phyloP scores from a whole-genome alignment of 1,284 basidiomycete species.

The Trametes pubescens region DNA sequence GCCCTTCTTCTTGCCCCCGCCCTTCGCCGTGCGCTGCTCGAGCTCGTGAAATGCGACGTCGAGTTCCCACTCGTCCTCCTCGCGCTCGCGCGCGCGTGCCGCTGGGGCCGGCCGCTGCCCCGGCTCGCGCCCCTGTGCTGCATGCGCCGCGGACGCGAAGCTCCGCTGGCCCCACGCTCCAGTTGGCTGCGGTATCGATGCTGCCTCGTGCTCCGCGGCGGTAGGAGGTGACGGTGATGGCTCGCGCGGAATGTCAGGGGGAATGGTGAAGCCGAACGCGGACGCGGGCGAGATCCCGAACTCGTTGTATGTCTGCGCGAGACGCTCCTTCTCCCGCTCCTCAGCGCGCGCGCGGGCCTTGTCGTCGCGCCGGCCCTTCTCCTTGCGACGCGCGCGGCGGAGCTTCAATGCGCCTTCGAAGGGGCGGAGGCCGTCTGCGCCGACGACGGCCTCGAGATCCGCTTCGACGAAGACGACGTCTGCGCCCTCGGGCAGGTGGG shows the following conservation, averaged over 20 bases:
- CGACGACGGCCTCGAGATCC: constrained; percentile 81
- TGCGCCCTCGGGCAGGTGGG: constrained; percentile 89
- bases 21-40: constrained; percentile 58
- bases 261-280: constrained; percentile 12
- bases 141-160: constrained; percentile 78
- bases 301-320: constrained; percentile 39
- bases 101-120: constrained; percentile 33
- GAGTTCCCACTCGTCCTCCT: constrained; percentile 77
- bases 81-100: constrained; percentile 25
- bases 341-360: constrained; percentile 82
- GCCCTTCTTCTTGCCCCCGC: constrained; percentile 63
- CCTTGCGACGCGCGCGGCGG: constrained; percentile 78
- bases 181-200: constrained; percentile 42
- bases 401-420: constrained; percentile 85
- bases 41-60: constrained; percentile 86
- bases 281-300: constrained; percentile 32
- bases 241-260: constrained; percentile 16
- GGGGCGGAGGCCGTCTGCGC: constrained; percentile 71
- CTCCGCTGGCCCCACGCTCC: constrained; percentile 83
- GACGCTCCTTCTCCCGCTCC: constrained; percentile 68
- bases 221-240: constrained; percentile 26
- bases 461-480: constrained; percentile 97
- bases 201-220: constrained; percentile 41
- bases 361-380: constrained; percentile 85
- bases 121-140: constrained; percentile 42